These are phyloP conservation scores for Neobulgaria alba DNA, from an alignment of 2,329 filamentous ascomycete species.

Conservation along the genomic window DNA sequence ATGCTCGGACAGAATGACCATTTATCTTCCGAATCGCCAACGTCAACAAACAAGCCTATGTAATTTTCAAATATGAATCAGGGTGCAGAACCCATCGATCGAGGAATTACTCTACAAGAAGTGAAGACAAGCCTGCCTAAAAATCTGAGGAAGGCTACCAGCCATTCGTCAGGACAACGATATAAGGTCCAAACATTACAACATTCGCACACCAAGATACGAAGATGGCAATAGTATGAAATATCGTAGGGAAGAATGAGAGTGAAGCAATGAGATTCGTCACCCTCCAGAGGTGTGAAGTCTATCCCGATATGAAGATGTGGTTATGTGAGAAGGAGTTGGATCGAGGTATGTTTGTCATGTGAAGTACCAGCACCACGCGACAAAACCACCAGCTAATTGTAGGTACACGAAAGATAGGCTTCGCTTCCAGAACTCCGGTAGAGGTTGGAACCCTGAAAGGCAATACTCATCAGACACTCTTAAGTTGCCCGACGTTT, in stretches of 20 bases:
- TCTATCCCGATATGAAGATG: background rate
- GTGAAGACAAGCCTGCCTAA: background rate
- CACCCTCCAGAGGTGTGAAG: conserved; percentile 3
- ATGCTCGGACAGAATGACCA: too few relatives aligned
- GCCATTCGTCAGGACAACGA: background rate
- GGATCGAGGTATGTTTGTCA: background rate
- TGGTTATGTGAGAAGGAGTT: conserved; percentile 1
- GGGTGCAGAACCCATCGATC: background rate
- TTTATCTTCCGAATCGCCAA: too few relatives aligned
- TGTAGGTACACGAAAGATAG: background rate
- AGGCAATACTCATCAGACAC: too few relatives aligned
- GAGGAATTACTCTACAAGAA: conserved; percentile 7
- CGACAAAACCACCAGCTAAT: background rate
- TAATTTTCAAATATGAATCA: background rate
- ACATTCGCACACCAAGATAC: background rate
- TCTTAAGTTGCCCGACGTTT: too few relatives aligned
- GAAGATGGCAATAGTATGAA: background rate
- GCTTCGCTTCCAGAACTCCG: background rate
- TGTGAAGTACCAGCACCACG: background rate
- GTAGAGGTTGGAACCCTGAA: background rate
- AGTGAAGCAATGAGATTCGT: conserved; percentile 4
- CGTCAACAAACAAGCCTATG: too few relatives aligned
- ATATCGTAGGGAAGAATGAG: background rate
- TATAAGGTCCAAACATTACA: background rate
- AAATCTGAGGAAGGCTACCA: background rate